Conservation (phyloP, 176 grass and related monocot genomes). For the Aegilops bicornis region DNA sequence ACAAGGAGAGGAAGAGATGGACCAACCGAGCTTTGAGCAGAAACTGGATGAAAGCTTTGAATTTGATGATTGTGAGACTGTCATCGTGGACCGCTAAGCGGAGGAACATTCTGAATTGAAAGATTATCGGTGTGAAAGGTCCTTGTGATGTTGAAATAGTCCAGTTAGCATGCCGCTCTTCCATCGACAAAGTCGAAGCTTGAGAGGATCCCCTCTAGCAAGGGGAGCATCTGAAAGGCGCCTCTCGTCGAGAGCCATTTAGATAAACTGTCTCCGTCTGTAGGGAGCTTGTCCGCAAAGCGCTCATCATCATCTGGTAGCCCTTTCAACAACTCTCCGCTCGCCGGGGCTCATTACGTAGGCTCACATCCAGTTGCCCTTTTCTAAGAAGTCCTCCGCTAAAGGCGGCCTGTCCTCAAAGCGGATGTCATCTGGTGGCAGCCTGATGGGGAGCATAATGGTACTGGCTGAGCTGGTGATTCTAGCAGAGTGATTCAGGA, state of each 20-base stretch:
- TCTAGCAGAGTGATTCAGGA: conserved; percentile 27
- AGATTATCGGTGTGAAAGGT: background rate
- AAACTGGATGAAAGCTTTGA: conserved; percentile 39
- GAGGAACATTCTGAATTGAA: conserved; percentile 17
- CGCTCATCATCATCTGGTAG: conserved; percentile 27
- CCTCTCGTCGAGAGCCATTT: background rate
- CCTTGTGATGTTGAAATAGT: background rate
- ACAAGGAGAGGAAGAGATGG: background rate
- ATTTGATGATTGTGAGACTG: conserved; percentile 36
- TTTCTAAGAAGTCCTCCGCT: conserved; percentile 20
- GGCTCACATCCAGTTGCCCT: conserved; percentile 33
- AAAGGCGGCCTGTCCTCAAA: conserved; percentile 6
- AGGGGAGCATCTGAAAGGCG: conserved; percentile 7
- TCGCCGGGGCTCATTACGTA: conserved; percentile 12
- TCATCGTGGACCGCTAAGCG: background rate
- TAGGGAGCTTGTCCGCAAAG: conserved; percentile 11
- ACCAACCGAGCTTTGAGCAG: conserved; percentile 28
- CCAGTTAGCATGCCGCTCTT: conserved; percentile 9
- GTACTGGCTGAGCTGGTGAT: background rate
- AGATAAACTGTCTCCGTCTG: conserved; percentile 19
- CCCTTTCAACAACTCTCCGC: conserved; percentile 18
- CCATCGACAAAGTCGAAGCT: background rate
- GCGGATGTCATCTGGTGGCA: conserved; percentile 17
- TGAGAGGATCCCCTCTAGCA: background rate
- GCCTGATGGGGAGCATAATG: conserved; percentile 5